A percentile compares a stretch with the other conserved stretches of the same genome.
Evolutionary conservation across 768 basidiomycete species (phyloP).

Genomic region (Holtermanniella nyarrowii): DNA sequence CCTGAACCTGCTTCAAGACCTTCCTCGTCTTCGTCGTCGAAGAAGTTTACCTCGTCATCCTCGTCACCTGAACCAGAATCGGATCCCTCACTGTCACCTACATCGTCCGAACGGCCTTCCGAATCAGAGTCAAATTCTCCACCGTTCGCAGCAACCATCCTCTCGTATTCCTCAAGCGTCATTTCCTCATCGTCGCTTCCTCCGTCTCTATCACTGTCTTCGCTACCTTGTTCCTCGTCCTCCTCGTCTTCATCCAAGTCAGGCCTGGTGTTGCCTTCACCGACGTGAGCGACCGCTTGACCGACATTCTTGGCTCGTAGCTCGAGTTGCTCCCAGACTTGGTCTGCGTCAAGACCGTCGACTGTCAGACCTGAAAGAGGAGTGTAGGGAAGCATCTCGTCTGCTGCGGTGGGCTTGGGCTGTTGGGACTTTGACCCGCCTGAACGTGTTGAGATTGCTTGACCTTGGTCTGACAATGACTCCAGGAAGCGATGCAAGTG

Average conservation of each 20-base stretch:
- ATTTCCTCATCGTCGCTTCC: constrained; percentile 17
- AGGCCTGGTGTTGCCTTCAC: constrained; percentile 46
- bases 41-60: constrained; percentile 8
- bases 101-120: constrained; percentile 29
- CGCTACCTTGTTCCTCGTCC: constrained; percentile 16
- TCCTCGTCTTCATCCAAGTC: constrained; percentile 35
- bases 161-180: constrained; percentile 11
- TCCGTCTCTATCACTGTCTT: constrained; percentile 35
- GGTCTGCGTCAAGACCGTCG: constrained; percentile 70
- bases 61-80: constrained; percentile 10
- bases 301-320: constrained; percentile 62
- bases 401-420: constrained; percentile 9
- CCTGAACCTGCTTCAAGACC: constrained; percentile 23
- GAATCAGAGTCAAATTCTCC: constrained; percentile 5
- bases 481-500: constrained; percentile 58
- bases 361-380: constrained; percentile 66
- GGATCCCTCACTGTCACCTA: constrained; percentile 8
- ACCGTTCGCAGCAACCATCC: constrained; percentile 7
- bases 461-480: constrained; percentile 53
- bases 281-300: constrained; percentile 54
- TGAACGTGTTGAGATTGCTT: constrained; percentile 52
- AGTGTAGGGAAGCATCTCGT: constrained; percentile 44
- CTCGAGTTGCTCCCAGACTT: constrained; percentile 91
- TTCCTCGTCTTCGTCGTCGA: constrained; percentile 11
- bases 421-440: constrained; percentile 41